phyloP scores from a whole-genome alignment of 805 yeast genomes.

The Candida sakaeoensis region DNA sequence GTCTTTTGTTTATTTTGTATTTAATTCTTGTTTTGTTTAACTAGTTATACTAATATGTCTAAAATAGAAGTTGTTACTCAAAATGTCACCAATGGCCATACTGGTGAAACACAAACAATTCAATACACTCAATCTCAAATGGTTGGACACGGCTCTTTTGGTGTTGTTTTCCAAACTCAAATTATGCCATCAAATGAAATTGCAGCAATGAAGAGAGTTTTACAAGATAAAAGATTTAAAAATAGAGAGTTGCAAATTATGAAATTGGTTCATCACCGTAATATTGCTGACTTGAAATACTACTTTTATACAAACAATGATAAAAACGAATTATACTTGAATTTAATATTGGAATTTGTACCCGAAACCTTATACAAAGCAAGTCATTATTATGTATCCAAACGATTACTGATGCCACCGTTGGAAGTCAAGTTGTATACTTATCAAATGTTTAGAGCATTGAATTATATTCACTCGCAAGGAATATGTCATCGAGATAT shows the following conservation, averaged over 20 bases:
- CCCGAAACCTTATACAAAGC: conserved; percentile 97
- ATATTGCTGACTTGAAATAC: conserved; percentile 83
- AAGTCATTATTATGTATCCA: conserved; percentile 73
- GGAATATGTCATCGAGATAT: conserved; percentile 92
- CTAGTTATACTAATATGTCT: conserved; percentile 24
- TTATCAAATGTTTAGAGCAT: conserved; percentile 69
- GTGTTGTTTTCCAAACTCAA: conserved; percentile 90
- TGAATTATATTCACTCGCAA: conserved; percentile 71
- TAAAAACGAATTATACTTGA: conserved; percentile 76
- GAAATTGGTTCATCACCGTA: conserved; percentile 82
- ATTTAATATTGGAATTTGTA: conserved; percentile 84
- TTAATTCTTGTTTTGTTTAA: no score
- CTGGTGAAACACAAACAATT: conserved; percentile 58
- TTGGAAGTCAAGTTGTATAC: conserved; percentile 85
- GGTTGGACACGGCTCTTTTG: conserved; percentile 99
- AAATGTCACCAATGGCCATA: conserved; percentile 67
- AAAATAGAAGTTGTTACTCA: conserved; percentile 52
- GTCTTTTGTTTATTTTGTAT: background rate
- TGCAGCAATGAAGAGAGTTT: conserved; percentile 93
- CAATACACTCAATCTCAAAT: conserved; percentile 80
- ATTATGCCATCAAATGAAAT: conserved; percentile 68
- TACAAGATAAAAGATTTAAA: conserved; percentile 92
- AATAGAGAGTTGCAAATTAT: conserved; percentile 93
- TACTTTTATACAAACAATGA: conserved; percentile 77
- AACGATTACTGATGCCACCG: conserved; percentile 77